Evolutionary conservation across 1,284 basidiomycete genomes (phyloP), one percentile per base, ranked within the genome.

Genomic region (Rhodofomes roseus): DNA sequence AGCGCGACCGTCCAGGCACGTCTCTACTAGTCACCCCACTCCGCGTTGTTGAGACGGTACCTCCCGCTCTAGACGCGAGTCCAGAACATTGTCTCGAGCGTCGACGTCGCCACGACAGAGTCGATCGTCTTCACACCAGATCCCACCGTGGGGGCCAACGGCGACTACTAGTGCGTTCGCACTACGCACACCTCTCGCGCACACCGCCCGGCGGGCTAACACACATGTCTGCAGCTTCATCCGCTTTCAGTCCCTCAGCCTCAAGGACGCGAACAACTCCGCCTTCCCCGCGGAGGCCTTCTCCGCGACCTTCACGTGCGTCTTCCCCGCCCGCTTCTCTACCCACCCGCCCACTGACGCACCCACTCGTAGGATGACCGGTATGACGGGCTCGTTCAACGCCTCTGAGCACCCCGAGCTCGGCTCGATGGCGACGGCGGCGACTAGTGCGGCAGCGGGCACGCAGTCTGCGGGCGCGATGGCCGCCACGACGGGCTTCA

Each of bases 261-360:
- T 82, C 55, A 86, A 79, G 71, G 82, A 88, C 71, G 55, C 82
- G 29, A 67, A 68, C 1, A 72, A 79, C 60, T 73, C 86, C 18
- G 76, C 81, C 54, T 87, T 77, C 73, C 82, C 79, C 2, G 83
- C 82, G 58, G 77, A 88, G 63, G 85, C 90, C 1, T 95, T 93
- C 80, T 93, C 92, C n/a, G 82, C 92, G 60, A 85, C 85, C 67
- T 95, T 93, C 79, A 73, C 74, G 84, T 88, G 70, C 83, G 72
- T 4, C 8, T 36, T 18, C 8, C 58, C 34, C 29, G 1, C 43
- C 8, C 54, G 18, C 51, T 22, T 36, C 29, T 51, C 48, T 54
- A 8, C 36, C n/a, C 50, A 60, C 36, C 20, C 22, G 23, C 1
- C 14, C 31, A 36, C 36, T 41, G n/a, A 44, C 29, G 37, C 27